These are phyloP conservation scores for Metschnikowia chrysomelidarum DNA, from an alignment of 805 yeast species.

Conservation along the genomic window DNA sequence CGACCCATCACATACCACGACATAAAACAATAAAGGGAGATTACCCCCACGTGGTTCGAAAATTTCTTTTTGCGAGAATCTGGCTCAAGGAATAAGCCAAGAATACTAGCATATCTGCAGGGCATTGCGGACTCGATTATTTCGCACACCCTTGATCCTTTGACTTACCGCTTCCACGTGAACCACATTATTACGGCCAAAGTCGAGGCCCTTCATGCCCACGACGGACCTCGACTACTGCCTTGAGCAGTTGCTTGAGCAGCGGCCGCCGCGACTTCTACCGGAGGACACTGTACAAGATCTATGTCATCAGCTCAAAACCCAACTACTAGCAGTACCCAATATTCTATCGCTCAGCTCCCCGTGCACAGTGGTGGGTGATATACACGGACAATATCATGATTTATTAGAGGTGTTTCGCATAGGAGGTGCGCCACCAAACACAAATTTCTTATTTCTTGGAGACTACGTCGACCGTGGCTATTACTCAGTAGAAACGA, in stretches of 20 bases:
- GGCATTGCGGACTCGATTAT: neutral
- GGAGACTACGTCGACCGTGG: slow-evolving; percentile 99
- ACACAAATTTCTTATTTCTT: slow-evolving; percentile 85
- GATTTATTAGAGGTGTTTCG: slow-evolving; percentile 89
- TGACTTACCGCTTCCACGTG: too few species aligned
- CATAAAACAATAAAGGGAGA: too few species aligned
- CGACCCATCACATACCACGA: too few species aligned
- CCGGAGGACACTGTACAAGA: slow-evolving; percentile 42
- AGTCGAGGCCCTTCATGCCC: slow-evolving; percentile 31
- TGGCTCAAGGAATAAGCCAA: too few species aligned
- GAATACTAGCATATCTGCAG: too few species aligned
- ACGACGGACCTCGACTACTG: slow-evolving; percentile 42
- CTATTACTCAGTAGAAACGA: slow-evolving; percentile 89
- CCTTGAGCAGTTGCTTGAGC: slow-evolving; percentile 39
- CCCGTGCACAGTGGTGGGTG: slow-evolving; percentile 96
- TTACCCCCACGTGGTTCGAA: too few species aligned
- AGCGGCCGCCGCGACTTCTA: slow-evolving; percentile 41
- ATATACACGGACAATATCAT: slow-evolving; percentile 96
- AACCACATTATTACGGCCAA: too few species aligned
- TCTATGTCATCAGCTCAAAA: slow-evolving; percentile 60
- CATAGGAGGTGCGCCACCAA: slow-evolving; percentile 91
- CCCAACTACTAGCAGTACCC: slow-evolving; percentile 72
- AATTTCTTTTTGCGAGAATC: too few species aligned
- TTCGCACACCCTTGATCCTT: slow-evolving; percentile 19
- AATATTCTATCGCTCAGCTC: slow-evolving; percentile 81